These are phyloP conservation scores for Purpureocillium lavendulum DNA, from an alignment of 2,329 filamentous ascomycete species.

Conservation along the genomic window DNA sequence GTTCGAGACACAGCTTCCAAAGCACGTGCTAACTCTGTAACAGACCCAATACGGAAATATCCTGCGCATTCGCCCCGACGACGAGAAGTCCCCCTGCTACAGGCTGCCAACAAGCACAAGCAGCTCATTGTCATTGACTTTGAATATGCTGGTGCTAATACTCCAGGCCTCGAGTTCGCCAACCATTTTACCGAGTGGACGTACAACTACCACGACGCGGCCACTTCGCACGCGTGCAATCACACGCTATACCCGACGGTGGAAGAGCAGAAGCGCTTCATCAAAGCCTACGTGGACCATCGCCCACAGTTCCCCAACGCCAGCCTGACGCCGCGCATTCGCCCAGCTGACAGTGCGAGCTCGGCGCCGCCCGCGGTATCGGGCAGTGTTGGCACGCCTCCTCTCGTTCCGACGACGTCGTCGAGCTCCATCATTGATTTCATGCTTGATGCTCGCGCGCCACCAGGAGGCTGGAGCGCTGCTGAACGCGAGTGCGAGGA, in stretches of 20 bases:
- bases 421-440: slow-evolving; percentile 57
- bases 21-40: slow-evolving; percentile 5
- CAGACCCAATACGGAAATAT: slow-evolving; percentile 99
- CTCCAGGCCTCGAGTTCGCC: slow-evolving; percentile 81
- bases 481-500: slow-evolving; percentile 54
- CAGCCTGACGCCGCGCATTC: slow-evolving; percentile 41
- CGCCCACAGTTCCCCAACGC: slow-evolving; percentile 55
- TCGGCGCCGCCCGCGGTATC: slow-evolving; percentile 8
- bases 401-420: slow-evolving; percentile 26
- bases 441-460: slow-evolving; percentile 69
- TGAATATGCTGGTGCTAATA: slow-evolving; percentile 89
- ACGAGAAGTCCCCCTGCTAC: slow-evolving; percentile 78
- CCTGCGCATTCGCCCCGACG: slow-evolving; percentile 59
- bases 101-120: slow-evolving; percentile 89
- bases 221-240: slow-evolving; percentile 58
- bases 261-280: slow-evolving; percentile 77
- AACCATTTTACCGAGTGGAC: slow-evolving; percentile 99
- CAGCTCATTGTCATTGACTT: slow-evolving; percentile 97
- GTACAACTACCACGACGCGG: slow-evolving; percentile 86
- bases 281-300: slow-evolving; percentile 81
- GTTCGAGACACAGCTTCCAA: not conserved
- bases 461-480: slow-evolving; percentile 41
- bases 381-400: slow-evolving; percentile 20
- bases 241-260: slow-evolving; percentile 62
- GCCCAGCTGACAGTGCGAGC: slow-evolving; percentile 31